Evolutionary conservation across 768 basidiomycete species (phyloP), one percentile per base, ranked within the genome.

Genomic region (Mycena haematopus): DNA sequence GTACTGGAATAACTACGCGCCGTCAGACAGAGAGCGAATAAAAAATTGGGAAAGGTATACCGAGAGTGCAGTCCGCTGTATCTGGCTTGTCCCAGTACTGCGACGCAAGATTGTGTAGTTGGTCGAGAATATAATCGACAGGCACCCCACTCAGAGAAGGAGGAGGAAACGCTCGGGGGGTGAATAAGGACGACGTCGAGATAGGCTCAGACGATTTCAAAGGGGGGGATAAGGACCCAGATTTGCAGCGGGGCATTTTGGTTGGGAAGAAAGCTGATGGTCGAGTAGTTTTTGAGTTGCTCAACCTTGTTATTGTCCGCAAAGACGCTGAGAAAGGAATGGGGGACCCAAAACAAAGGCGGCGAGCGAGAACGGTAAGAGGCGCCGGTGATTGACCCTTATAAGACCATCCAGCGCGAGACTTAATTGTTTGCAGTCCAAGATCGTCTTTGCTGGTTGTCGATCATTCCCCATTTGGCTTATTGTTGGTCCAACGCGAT

Each of bases 21-120:
- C 47, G 44, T 45, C 46, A 63, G 60, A 62, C 33, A 17, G 19
- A 59, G 38, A 42, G n/a, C n/a, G n/a, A 53, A 36, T 21, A 6
- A 22, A 31, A 33, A 62, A 22, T 21, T 33, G 24, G 36, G 52
- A 15, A 40, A 3, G 3, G 75, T 84, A 35, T 69, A 92, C 92
- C 82, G 59, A 93, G 81, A 17, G 91, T 91, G 74, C 91, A 93
- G 74, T 93, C 89, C 10, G 91, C 84, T 1, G 87, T 90, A 67
- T 90, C 88, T 60, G 85, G 82, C 65, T 86, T 89, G 70, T 87
- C 84, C 91, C 91, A 92, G 76, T 88, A 91, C 50, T 81, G 77
- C 22, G 84, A 77, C 15, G 90, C 91, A 53, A 92, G 78, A 70
- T 75, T 77, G 74, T 84, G 88, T 44, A 92, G 83, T 72, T 88